Evolutionary conservation across 202 grass and related monocot genomes (phyloP), one percentile per base, ranked within the genome.

Genomic region (Schoenoplectus tabernaemontani): DNA sequence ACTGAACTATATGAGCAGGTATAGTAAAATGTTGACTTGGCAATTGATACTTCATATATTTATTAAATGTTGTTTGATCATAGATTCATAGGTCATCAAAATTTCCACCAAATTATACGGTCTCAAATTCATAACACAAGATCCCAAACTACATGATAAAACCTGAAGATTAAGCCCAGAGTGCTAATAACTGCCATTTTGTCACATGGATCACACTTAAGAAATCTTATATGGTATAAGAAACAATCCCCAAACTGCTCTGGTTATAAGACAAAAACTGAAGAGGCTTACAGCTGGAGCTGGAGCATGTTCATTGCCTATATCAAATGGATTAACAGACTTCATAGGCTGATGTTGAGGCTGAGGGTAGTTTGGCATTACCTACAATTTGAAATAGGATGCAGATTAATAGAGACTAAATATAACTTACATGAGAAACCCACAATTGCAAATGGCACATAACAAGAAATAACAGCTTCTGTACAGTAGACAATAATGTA

Each of bases 261-360:
- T 34, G 4, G 33, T 76, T 79, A 59, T 28, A 75, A 67, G 58
- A 76, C 12, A 9, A 76, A 56, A 57, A 34, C 7, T 76, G 48
- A 56, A 57, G 41, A 84, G 47, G 59, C 44, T 67, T 89, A 99
- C 91, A 71, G 42, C 61, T 86, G 88, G 87, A 87, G 77, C 10
- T 83, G 89, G 53, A 76, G 84, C 82, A 48, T 83, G 70, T 13
- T 91, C 92, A 64, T 85, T 95, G 62, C 82, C 82, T 34, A 95
- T 70, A 80, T 99, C 90, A 87, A 99, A 99, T 85, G 96, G 96
- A 75, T 99, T 99, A 11, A 81, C 89, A 85, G 92, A 83, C 86
- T 79, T 94, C 62, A 51, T 54, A 83, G 85, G 59, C 48, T 92
- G 94, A 53, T 82, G 69, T 77, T 87, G 83, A 60, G 62, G 66